These are phyloP conservation scores for Kwoniella mangroviensis DNA, from an alignment of 768 basidiomycete species.

Conservation along the genomic window DNA sequence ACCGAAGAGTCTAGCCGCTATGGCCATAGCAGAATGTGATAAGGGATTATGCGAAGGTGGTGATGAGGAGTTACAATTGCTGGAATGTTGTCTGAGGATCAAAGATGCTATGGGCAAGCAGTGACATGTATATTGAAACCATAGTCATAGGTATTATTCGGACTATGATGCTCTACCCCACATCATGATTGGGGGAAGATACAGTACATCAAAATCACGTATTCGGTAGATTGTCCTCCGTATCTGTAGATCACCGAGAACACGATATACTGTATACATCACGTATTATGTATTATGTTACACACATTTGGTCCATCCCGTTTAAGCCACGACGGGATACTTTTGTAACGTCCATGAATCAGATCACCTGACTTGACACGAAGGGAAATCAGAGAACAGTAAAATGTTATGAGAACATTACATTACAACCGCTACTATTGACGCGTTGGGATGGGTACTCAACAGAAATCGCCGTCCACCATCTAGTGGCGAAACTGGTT, in stretches of 20 bases:
- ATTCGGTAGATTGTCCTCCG: neutral
- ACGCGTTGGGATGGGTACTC: neutral
- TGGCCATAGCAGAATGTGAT: slow-evolving; percentile 91
- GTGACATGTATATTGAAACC: neutral
- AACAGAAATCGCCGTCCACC: neutral
- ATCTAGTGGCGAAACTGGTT: neutral
- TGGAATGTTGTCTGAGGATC: slow-evolving; percentile 82
- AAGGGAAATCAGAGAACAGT: neutral
- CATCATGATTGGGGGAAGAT: neutral
- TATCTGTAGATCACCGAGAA: too few species aligned
- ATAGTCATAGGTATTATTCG: neutral
- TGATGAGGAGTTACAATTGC: slow-evolving; percentile 93
- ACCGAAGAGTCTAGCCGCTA: slow-evolving; percentile 78
- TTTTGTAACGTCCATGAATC: too few species aligned
- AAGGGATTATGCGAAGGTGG: slow-evolving; percentile 95
- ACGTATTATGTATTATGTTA: neutral
- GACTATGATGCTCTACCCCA: neutral
- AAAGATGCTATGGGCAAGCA: slow-evolving; percentile 62
- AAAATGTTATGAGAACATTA: slow-evolving; percentile 3
- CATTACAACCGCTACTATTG: neutral
- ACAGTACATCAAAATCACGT: neutral
- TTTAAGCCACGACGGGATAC: neutral
- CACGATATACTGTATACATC: too few species aligned
- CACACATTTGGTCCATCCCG: neutral
- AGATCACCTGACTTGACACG: neutral